Conservation (phyloP, 2,329 filamentous ascomycete species). For the Akanthomyces lecanii region DNA sequence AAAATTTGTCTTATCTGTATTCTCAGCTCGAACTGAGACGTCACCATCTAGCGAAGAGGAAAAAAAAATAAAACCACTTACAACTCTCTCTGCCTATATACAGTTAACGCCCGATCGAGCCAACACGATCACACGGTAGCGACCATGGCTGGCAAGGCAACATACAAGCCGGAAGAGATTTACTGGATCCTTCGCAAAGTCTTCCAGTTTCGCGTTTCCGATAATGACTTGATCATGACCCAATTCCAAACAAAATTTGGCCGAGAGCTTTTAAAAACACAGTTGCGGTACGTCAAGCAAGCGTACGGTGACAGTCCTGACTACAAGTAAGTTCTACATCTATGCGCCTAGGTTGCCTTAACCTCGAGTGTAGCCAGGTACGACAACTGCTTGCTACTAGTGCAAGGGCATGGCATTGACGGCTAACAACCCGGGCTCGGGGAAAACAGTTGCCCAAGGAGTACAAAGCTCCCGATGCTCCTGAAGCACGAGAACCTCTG, state of each 20-base stretch:
- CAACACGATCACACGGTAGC: background rate
- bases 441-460: background rate
- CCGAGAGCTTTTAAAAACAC: background rate
- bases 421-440: background rate
- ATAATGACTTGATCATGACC: conserved; percentile 22
- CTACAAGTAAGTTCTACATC: background rate
- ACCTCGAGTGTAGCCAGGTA: no score
- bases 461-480: no score
- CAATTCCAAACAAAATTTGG: background rate
- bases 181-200: conserved; percentile 31
- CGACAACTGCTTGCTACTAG: background rate
- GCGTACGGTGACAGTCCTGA: background rate
- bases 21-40: background rate
- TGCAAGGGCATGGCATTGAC: background rate
- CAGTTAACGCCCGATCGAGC: background rate
- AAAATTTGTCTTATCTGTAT: no score
- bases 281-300: background rate
- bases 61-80: background rate
- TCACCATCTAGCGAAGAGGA: background rate
- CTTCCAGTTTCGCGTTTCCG: conserved; percentile 24
- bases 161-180: conserved; percentile 34
- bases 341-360: background rate
- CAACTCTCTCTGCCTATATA: background rate
- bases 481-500: no score
- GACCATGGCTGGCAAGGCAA: conserved; percentile 32